Conservation (phyloP, 2,329 filamentous ascomycete species). For the Pyricularia pennisetigena region DNA sequence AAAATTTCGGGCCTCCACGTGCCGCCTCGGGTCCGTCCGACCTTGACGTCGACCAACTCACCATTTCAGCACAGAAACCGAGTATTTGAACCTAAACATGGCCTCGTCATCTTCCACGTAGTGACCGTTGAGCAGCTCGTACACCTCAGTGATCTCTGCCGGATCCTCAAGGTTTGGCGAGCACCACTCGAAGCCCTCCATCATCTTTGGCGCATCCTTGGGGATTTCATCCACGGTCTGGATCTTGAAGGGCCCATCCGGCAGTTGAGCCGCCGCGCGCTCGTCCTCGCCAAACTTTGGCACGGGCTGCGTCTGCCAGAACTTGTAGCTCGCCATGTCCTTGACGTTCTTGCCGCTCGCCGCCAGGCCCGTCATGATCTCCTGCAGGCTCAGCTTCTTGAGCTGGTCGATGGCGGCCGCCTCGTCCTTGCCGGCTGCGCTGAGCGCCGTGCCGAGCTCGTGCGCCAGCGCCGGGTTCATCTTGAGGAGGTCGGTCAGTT, state of each 20-base stretch:
- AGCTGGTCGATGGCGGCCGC: slow-evolving; percentile 37
- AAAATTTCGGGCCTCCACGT: background rate
- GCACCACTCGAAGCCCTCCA: slow-evolving; percentile 89
- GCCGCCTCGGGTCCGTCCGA: background rate
- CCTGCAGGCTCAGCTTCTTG: slow-evolving; percentile 55
- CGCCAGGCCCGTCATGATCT: slow-evolving; percentile 66
- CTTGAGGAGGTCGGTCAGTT: slow-evolving; percentile 56
- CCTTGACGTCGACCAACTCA: slow-evolving; percentile 26
- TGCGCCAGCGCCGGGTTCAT: slow-evolving; percentile 65
- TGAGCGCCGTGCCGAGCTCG: slow-evolving; percentile 31
- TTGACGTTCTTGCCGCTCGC: slow-evolving; percentile 81
- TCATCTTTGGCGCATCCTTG: slow-evolving; percentile 63
- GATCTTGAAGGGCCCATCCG: slow-evolving; percentile 74
- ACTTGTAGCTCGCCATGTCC: slow-evolving; percentile 96
- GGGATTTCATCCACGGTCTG: slow-evolving; percentile 71
- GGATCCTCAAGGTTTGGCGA: slow-evolving; percentile 77
- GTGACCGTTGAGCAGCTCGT: slow-evolving; percentile 82
- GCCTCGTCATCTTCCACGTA: slow-evolving; percentile 97
- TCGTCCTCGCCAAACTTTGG: slow-evolving; percentile 64
- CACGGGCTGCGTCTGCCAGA: slow-evolving; percentile 97
- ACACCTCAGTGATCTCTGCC: slow-evolving; percentile 77
- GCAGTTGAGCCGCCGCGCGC: slow-evolving; percentile 35
- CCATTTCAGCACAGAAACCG: slow-evolving; percentile 80
- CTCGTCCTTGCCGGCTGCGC: slow-evolving; percentile 11
- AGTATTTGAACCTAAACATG: slow-evolving; percentile 98